These are phyloP conservation scores for Leucocoprinus leucothites DNA, from an alignment of 768 basidiomycete genomes.

Conservation along the genomic window DNA sequence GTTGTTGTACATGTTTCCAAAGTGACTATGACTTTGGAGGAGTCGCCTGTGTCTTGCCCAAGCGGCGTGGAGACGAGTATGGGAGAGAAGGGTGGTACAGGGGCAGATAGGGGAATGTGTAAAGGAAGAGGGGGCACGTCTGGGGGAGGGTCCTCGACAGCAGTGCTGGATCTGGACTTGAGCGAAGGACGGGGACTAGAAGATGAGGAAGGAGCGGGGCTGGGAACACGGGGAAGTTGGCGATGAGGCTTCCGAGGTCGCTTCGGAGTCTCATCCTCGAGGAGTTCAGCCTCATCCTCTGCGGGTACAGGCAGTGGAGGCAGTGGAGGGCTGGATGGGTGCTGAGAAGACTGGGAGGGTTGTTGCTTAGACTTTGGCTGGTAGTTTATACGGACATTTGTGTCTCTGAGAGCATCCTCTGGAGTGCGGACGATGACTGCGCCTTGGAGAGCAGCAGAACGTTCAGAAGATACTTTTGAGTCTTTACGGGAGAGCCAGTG, in stretches of 20 bases:
- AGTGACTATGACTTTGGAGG: constrained; percentile 61
- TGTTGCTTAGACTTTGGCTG: constrained; percentile 23
- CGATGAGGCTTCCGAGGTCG: constrained; percentile 33
- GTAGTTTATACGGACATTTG: constrained; percentile 39
- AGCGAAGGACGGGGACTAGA: constrained; percentile 34
- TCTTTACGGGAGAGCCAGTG: constrained; percentile 49
- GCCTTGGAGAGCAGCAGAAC: constrained; percentile 60
- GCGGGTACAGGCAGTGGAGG: constrained; percentile 48
- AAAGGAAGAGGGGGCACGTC: constrained; percentile 50
- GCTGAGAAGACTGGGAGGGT: too few relatives aligned
- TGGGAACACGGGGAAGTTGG: too few relatives aligned
- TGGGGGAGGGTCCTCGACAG: constrained; percentile 36
- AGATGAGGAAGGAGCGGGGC: constrained; percentile 23
- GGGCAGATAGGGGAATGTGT: constrained; percentile 39
- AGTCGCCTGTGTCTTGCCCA: constrained; percentile 43
- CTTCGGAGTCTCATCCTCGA: constrained; percentile 19
- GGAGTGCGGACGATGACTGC: constrained; percentile 79
- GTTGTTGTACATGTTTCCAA: constrained; percentile 72
- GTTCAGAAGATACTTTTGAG: constrained; percentile 40
- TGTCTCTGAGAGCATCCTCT: constrained; percentile 66
- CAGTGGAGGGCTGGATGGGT: constrained; percentile 55
- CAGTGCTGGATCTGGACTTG: constrained; percentile 30
- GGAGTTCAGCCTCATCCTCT: constrained; percentile 27
- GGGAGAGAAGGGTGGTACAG: constrained; percentile 57
- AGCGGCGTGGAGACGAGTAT: constrained; percentile 64